These are phyloP conservation scores for Porosira glacialis DNA, from an alignment of 352 stramenopile genomes.

Conservation along the genomic window DNA sequence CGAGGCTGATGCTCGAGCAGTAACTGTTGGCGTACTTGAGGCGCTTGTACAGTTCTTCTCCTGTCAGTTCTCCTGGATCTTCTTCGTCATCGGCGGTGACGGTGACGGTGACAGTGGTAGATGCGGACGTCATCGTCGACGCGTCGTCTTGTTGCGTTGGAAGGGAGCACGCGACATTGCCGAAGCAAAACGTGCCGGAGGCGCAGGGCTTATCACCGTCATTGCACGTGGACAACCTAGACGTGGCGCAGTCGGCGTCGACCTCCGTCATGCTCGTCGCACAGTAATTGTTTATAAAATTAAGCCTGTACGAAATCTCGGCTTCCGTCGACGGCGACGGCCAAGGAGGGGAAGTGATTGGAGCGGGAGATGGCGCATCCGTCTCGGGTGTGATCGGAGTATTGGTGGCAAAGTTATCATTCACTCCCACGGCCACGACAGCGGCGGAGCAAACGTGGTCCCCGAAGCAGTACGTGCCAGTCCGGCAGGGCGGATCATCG, in stretches of 20 bases:
- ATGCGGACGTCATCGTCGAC: too few relatives aligned
- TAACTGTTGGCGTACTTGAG: background rate
- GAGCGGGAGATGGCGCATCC: background rate
- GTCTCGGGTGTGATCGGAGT: slow-evolving; percentile 1
- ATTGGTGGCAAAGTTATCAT: too few relatives aligned
- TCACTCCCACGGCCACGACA: too few relatives aligned
- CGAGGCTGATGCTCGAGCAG: background rate
- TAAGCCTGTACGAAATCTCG: slow-evolving; percentile 14
- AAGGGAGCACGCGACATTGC: slow-evolving; percentile 30
- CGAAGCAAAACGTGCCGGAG: slow-evolving; percentile 29
- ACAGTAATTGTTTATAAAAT: slow-evolving; percentile 42
- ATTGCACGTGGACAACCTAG: slow-evolving; percentile 38
- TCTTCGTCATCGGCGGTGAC: background rate
- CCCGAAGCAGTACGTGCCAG: too few relatives aligned
- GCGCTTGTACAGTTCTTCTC: background rate
- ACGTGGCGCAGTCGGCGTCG: slow-evolving; percentile 27
- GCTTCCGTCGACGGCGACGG: background rate
- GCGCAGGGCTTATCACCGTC: slow-evolving; percentile 27
- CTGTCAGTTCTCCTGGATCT: background rate
- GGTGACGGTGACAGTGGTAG: slow-evolving; percentile 4
- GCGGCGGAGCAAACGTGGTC: too few relatives aligned
- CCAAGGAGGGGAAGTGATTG: background rate
- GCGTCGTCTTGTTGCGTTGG: too few relatives aligned
- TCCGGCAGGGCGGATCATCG: too few relatives aligned
- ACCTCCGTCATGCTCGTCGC: slow-evolving; percentile 29